Conservation (phyloP, 2,329 filamentous ascomycete genomes). For the Stagonosporopsis vannaccii region DNA sequence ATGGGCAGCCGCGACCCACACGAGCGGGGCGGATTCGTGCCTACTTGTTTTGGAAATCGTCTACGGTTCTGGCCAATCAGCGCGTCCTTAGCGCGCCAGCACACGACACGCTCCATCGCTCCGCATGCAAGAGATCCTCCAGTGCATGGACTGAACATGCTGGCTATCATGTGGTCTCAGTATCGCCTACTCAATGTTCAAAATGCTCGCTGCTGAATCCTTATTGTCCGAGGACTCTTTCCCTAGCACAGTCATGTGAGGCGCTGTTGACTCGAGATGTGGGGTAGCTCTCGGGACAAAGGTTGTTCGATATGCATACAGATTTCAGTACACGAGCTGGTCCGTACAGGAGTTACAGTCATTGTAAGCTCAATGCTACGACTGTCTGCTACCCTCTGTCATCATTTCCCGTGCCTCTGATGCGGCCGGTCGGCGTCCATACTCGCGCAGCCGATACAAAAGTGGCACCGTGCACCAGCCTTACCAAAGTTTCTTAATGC, state of each 20-base stretch:
- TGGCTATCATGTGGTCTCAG: neutral
- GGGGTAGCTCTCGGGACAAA: constrained; percentile 8
- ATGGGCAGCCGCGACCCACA: constrained; percentile 10
- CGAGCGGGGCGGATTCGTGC: constrained; percentile 24
- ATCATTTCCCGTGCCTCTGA: neutral
- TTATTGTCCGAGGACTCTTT: neutral
- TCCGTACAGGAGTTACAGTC: neutral
- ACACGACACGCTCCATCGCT: constrained; percentile 36
- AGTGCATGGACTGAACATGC: constrained; percentile 2
- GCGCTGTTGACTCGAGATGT: constrained; percentile 4
- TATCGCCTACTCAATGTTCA: neutral
- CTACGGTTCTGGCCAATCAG: constrained; percentile 32
- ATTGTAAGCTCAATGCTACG: neutral
- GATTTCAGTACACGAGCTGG: neutral
- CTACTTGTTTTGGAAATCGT: constrained; percentile 21
- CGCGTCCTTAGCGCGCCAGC: constrained; percentile 29
- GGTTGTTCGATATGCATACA: neutral
- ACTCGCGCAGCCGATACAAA: constrained; percentile 6
- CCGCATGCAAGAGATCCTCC: constrained; percentile 26
- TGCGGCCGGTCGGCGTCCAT: neutral
- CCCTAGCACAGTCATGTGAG: neutral
- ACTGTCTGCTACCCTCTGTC: neutral
- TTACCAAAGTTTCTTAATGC: constrained; percentile 42
- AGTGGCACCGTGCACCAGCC: constrained; percentile 32
- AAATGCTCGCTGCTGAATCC: neutral